Percentiles rank a stretch among this genome's conserved stretches.
Evolutionary conservation across 2,329 filamentous ascomycete genomes (phyloP).

Genomic region (Arthrinium puccinioides): DNA sequence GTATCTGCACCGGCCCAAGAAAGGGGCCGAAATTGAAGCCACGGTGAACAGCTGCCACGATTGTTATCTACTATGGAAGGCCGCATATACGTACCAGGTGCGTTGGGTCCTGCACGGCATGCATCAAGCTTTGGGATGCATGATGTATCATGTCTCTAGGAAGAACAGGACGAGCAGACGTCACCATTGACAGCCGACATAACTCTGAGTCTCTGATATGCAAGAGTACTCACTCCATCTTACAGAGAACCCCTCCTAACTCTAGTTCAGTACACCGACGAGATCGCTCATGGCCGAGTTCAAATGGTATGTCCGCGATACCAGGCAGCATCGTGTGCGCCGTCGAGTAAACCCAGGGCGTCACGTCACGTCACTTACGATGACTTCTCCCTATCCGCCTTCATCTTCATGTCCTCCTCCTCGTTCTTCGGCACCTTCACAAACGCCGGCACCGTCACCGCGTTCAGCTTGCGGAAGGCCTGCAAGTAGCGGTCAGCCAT

Average conservation of each 20-base stretch:
- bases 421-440: conserved; percentile 27
- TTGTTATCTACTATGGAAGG: no score
- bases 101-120: no score
- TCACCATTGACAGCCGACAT: background rate
- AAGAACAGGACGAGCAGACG: no score
- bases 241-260: background rate
- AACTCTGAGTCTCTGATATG: background rate
- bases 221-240: background rate
- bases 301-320: background rate
- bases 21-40: no score
- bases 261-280: background rate
- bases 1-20: background rate
- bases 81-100: no score
- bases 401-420: conserved; percentile 26
- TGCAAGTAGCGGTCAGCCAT: conserved; percentile 9
- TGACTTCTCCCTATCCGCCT: conserved; percentile 17
- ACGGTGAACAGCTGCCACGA: no score
- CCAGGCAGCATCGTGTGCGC: background rate
- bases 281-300: background rate
- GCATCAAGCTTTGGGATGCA: no score
- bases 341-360: background rate
- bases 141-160: no score
- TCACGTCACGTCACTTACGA: background rate
- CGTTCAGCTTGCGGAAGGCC: conserved; percentile 29
- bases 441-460: conserved; percentile 23